Percentiles rank a stretch among this genome's conserved stretches.
Evolutionary conservation across 352 stramenopile genomes (phyloP).

Genomic region (Globisporangium nodosum): DNA sequence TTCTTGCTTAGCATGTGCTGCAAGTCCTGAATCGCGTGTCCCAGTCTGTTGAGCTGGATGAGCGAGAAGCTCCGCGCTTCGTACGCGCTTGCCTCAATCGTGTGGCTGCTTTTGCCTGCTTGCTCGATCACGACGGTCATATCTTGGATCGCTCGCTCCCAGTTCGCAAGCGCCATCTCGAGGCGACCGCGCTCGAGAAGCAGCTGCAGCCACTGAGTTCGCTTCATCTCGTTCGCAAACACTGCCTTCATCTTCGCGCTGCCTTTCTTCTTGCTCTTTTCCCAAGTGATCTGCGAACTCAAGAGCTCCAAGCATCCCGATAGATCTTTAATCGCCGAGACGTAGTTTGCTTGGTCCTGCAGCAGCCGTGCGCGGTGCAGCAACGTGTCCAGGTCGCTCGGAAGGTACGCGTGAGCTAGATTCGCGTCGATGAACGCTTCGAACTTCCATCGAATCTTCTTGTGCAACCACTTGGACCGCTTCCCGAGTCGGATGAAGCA

Average conservation of each 20-base stretch:
- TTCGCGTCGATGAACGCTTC: constrained; percentile 50
- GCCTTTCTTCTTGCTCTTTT: constrained; percentile 23
- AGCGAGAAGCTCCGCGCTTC: constrained; percentile 31
- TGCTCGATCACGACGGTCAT: constrained; percentile 38
- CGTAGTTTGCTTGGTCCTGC: constrained; percentile 31
- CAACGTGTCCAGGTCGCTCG: constrained; percentile 41
- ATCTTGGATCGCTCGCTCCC: constrained; percentile 34
- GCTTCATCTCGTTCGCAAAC: constrained; percentile 33
- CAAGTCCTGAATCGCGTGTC: constrained; percentile 44
- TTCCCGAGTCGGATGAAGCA: constrained; percentile 37
- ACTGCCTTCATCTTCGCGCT: constrained; percentile 18
- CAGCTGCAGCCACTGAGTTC: constrained; percentile 41
- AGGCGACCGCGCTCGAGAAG: constrained; percentile 33
- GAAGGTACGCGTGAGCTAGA: constrained; percentile 40
- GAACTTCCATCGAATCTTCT: constrained; percentile 39
- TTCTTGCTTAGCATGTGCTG: constrained; percentile 24
- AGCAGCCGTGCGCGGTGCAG: constrained; percentile 41
- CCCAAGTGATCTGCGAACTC: constrained; percentile 28
- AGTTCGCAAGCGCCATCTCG: constrained; percentile 31
- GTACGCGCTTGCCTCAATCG: constrained; percentile 19
- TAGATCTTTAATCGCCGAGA: constrained; percentile 35
- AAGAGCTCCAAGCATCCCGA: constrained; percentile 36
- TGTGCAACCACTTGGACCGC: constrained; percentile 39
- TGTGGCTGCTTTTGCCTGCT: constrained; percentile 22
- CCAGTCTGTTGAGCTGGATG: constrained; percentile 29